Evolutionary conservation across 1,284 basidiomycete species (phyloP), one percentile per base, ranked within the genome.

Genomic region (Microbotryum lychnidis-dioicae): DNA sequence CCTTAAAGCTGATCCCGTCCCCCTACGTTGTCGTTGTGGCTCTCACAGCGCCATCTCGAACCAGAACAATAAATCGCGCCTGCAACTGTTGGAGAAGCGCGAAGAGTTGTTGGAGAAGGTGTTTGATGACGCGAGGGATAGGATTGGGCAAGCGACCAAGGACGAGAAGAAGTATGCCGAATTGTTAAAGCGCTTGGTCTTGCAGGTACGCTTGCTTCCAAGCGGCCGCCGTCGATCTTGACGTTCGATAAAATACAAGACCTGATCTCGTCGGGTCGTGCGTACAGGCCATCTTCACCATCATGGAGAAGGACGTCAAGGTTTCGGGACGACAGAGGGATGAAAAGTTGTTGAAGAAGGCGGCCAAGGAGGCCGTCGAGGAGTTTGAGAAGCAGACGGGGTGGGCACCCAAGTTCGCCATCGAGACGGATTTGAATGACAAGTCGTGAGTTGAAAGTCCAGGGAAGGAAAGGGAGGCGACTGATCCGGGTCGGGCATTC

Each of bases 41-140:
- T 6, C 27, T n/a, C 27, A 27, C 74, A 98, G 94, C 72, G 85
- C 91, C 7, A 90, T 96, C 75, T 98, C 94, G 4, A 97, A 89
- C 45, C 82, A 93, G 65, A 96, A 91, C 70, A 98, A 98, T 82
- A 91, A 89, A 75, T 91, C 93, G 7, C 89, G 96, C 58, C 82
- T 99, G 71, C 85, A 84, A 75, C 82, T 98, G 31, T 84, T 98
- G 21, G 89, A 94, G 75, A 84, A 87, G 63, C 85, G 93, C 57
- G 94, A 98, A 76, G 90, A 97, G 74, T 85, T 93, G 66, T 80
- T 97, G 4, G 87, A 96, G 73, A 85, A 88, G 60, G 83, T 97
- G 61, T 98, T 99, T 76, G 78, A 83, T 18, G 81, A 83, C 4
- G 84, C 91, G 1, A 84, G 88, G 63, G 78, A 80, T 53, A 78